These are phyloP conservation scores for Dryas alaskensis DNA, from an alignment of 306 rosid genomes.

Conservation along the genomic window DNA sequence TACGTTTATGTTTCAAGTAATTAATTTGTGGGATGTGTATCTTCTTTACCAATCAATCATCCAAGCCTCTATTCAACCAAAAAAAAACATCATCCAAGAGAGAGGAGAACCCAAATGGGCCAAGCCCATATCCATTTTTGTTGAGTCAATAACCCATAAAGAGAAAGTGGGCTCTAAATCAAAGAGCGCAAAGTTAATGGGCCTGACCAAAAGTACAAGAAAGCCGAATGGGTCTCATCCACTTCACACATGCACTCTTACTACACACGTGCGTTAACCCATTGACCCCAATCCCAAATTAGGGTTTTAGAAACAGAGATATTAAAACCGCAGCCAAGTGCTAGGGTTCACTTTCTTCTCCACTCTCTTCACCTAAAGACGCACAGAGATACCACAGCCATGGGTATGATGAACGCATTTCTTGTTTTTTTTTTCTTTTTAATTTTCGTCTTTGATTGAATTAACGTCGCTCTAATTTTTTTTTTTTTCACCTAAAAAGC, in stretches of 20 bases:
- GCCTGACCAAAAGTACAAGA: background rate
- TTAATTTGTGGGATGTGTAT: background rate
- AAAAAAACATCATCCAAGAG: no score
- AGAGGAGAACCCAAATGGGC: no score
- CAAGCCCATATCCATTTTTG: no score
- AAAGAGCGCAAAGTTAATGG: background rate
- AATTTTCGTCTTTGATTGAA: background rate
- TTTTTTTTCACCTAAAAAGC: conserved; percentile 13
- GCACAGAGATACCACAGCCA: background rate
- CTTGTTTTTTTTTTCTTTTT: no score
- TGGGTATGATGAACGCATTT: background rate
- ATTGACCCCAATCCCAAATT: background rate
- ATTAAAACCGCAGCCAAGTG: conserved; percentile 6
- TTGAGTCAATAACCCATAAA: no score
- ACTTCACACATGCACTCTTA: background rate
- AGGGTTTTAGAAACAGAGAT: conserved; percentile 13
- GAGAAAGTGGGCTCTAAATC: background rate
- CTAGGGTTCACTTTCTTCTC: background rate
- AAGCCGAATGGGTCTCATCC: background rate
- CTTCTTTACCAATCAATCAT: no score
- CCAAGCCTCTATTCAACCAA: no score
- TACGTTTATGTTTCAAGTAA: background rate
- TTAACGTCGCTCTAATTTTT: background rate
- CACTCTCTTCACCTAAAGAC: background rate
- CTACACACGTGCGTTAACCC: background rate